phyloP scores from a whole-genome alignment of 2,329 filamentous ascomycete genomes.

The Aspergillus udagawae region DNA sequence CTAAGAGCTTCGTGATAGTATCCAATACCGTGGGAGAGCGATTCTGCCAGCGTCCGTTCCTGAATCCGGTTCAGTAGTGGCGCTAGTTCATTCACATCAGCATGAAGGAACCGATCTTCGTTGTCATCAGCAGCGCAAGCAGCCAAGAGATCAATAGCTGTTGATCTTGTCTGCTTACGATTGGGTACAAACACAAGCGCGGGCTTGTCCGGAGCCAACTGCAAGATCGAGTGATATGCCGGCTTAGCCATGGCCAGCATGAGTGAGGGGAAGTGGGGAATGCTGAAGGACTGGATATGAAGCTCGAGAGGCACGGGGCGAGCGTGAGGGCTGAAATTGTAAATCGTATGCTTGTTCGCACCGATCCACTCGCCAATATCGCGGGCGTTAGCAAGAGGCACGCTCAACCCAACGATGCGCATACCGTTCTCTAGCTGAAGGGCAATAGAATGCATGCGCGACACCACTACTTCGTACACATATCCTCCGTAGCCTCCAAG shows the following conservation, averaged over 20 bases:
- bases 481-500: constrained; percentile 82
- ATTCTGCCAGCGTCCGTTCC: constrained; percentile 82
- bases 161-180: constrained; percentile 86
- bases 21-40: constrained; percentile 86
- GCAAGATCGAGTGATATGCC: constrained; percentile 80
- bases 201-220: constrained; percentile 83
- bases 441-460: constrained; percentile 93
- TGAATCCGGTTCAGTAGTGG: constrained; percentile 79
- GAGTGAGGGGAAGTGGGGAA: constrained; percentile 93
- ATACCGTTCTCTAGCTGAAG: constrained; percentile 80
- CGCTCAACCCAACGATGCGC: constrained; percentile 83
- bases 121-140: constrained; percentile 84
- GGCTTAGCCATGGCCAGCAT: constrained; percentile 99
- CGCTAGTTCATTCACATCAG: constrained; percentile 73
- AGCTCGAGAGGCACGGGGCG: constrained; percentile 86
- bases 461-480: constrained; percentile 94
- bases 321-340: constrained; percentile 94
- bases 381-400: constrained; percentile 86
- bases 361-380: constrained; percentile 98
- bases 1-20: constrained; percentile 96
- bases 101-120: constrained; percentile 89
- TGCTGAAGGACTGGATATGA: constrained; percentile 91
- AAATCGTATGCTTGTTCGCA: constrained; percentile 95
- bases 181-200: constrained; percentile 89
- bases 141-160: constrained; percentile 81